phyloP scores from a whole-genome alignment of 2,329 filamentous ascomycete species.

The Amesomyces nigricolor region DNA sequence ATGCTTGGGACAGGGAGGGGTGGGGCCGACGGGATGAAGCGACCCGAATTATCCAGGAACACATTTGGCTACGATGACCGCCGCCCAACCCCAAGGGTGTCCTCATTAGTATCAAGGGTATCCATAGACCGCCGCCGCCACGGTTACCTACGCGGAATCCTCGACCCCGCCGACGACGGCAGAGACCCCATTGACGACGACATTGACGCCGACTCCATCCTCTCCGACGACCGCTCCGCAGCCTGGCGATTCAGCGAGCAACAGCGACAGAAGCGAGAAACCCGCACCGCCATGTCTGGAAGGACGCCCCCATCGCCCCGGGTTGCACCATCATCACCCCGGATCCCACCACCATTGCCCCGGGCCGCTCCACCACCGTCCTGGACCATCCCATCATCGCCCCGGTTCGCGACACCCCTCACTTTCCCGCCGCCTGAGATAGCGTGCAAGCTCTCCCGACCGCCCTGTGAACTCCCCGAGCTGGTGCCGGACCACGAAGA shows the following conservation, averaged over 20 bases:
- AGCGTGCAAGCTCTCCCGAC: slow-evolving; percentile 21
- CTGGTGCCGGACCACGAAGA: slow-evolving; percentile 20
- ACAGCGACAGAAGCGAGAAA: neutral
- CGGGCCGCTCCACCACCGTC: too few relatives aligned
- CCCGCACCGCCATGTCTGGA: neutral
- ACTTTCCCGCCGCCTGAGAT: slow-evolving; percentile 12
- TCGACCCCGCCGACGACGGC: slow-evolving; percentile 15
- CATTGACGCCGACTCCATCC: slow-evolving; percentile 21
- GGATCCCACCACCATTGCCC: too few relatives aligned
- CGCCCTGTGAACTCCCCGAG: slow-evolving; percentile 22
- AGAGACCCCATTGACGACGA: slow-evolving; percentile 12
- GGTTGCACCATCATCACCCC: too few relatives aligned
- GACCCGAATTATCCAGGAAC: neutral
- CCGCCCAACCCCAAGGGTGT: too few relatives aligned
- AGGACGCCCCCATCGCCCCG: slow-evolving; percentile 10
- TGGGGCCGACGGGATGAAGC: slow-evolving; percentile 2
- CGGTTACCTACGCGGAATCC: slow-evolving; percentile 17
- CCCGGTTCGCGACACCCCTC: neutral
- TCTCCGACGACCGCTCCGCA: neutral
- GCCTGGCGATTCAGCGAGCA: neutral
- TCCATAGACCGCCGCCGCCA: slow-evolving; percentile 4
- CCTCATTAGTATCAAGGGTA: too few relatives aligned
- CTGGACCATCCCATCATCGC: too few relatives aligned
- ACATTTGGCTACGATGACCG: neutral
- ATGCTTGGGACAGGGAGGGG: slow-evolving; percentile 8